A percentile compares a stretch with the other conserved stretches of the same genome.
These are phyloP conservation scores for Colletotrichum euphorbiae DNA, from an alignment of 2,329 filamentous ascomycete genomes.

Conservation along the genomic window DNA sequence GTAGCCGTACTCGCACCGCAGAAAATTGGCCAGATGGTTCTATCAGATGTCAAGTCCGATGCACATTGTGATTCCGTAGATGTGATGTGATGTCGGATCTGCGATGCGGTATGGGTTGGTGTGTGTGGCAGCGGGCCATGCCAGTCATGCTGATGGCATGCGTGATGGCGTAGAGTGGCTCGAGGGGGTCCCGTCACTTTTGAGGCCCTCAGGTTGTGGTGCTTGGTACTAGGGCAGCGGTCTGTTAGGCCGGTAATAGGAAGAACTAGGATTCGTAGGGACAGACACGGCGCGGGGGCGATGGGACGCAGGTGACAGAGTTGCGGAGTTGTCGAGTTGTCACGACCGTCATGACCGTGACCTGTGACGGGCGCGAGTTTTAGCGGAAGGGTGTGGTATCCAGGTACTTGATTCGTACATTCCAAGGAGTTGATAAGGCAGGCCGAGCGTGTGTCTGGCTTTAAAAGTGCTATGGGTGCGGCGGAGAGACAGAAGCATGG, in stretches of 20 bases:
- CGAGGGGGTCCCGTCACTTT: constrained; percentile 6
- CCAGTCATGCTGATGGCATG: constrained; percentile 33
- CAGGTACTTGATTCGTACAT: constrained; percentile 30
- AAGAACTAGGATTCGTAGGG: constrained; percentile 6
- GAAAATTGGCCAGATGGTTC: constrained; percentile 4
- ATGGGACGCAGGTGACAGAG: constrained; percentile 33
- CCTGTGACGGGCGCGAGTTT: constrained; percentile 24
- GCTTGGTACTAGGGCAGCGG: constrained; percentile 22
- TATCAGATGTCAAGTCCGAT: constrained; percentile 30
- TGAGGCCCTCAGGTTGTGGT: constrained; percentile 28
- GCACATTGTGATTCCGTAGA: neutral
- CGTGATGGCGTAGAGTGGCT: constrained; percentile 34
- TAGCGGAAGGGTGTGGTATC: constrained; percentile 34
- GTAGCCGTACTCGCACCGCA: neutral
- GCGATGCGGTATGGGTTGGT: constrained; percentile 10
- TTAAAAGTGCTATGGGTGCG: neutral
- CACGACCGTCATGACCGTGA: constrained; percentile 17
- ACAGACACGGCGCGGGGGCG: neutral
- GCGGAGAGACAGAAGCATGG: constrained; percentile 6
- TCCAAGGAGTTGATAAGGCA: constrained; percentile 11
- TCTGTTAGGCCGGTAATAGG: constrained; percentile 11
- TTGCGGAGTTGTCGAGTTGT: constrained; percentile 29
- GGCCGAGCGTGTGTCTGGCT: constrained; percentile 9
- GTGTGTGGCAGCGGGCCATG: constrained; percentile 25
- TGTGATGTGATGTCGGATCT: constrained; percentile 2